Evolutionary conservation across 2,329 filamentous ascomycete species (phyloP), one percentile per base, ranked within the genome.

Genomic region (Alternaria viburni): DNA sequence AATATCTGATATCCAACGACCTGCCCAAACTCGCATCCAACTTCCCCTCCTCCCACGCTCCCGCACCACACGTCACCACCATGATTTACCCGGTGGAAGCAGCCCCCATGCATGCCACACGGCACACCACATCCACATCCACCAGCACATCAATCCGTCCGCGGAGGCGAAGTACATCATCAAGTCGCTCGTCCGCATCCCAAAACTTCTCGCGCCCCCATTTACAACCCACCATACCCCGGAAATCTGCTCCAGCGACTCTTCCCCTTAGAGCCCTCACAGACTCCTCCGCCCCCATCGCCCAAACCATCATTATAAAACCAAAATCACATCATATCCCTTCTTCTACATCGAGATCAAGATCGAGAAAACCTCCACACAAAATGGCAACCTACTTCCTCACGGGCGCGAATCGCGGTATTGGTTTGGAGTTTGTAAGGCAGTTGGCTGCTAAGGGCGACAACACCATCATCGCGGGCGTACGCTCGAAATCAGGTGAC

Each of bases 401-500:
- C 51, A 77, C 74, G 0, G 75, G 75, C 13, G 74, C 74, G 1
- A 77, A 77, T 54, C 72, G 75, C 8, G 74, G 74, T 52, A 73
- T 77, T 45, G 75, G 75, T 30, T 66, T 77, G 28, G 75, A 77
- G 62, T 73, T 77, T 51, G 69, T 75, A 0, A 68, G 74, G 49
- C 75, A 77, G 57, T 70, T 77, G 55, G 70, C 80, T 36, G 47
- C 64, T 10, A 64, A 78, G 30, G 59, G 70, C 0, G 56, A 67
- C 50, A 80, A 78, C 64, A 81, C 70, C 55, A 77, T 83, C 61
- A 79, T 83, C 59, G 77, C 81, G n/a, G 75, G 69, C 54, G 77
- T 80, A 2, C 81, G 82, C 52, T 78, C 77, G 43, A 69, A 72
- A 55, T 68, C 71, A 50, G 64, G 68, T 54, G 73, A 79, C 50